Evolutionary conservation across 1,284 basidiomycete genomes (phyloP).

Genomic region (Cronartium quercuum): DNA sequence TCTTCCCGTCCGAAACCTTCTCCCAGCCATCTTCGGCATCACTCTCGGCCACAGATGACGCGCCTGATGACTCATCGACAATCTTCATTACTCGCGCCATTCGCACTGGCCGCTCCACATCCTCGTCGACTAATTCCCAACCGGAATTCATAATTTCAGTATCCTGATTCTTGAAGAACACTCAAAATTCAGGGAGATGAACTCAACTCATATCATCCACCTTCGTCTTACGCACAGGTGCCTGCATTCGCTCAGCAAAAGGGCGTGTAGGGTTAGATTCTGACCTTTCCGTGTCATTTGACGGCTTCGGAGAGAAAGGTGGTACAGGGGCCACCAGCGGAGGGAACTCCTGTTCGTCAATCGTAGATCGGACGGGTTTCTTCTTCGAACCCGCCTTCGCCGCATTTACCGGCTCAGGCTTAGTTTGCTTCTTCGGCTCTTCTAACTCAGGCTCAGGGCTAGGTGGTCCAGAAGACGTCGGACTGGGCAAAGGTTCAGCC

Average conservation of each 20-base stretch:
- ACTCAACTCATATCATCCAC: constrained; percentile 36
- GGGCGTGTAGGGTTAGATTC: constrained; percentile 21
- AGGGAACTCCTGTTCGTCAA: constrained; percentile 17
- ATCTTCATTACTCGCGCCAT: constrained; percentile 37
- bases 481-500: neutral
- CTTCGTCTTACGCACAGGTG: constrained; percentile 26
- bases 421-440: neutral
- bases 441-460: neutral
- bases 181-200: neutral
- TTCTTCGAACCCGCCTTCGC: neutral
- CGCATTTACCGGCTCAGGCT: neutral
- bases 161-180: too few relatives aligned
- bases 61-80: constrained; percentile 2
- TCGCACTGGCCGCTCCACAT: constrained; percentile 22
- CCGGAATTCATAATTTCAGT: too few relatives aligned
- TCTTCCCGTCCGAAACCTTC: constrained; percentile 25
- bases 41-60: constrained; percentile 4
- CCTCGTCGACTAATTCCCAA: constrained; percentile 23
- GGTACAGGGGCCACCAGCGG: neutral
- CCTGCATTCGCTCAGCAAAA: constrained; percentile 20
- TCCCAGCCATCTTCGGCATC: constrained; percentile 32
- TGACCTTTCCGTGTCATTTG: neutral
- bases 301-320: neutral
- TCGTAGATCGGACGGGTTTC: neutral
- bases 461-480: neutral